Evolutionary conservation across 2,329 filamentous ascomycete species (phyloP).

Genomic region (Emydomyces testavorans): DNA sequence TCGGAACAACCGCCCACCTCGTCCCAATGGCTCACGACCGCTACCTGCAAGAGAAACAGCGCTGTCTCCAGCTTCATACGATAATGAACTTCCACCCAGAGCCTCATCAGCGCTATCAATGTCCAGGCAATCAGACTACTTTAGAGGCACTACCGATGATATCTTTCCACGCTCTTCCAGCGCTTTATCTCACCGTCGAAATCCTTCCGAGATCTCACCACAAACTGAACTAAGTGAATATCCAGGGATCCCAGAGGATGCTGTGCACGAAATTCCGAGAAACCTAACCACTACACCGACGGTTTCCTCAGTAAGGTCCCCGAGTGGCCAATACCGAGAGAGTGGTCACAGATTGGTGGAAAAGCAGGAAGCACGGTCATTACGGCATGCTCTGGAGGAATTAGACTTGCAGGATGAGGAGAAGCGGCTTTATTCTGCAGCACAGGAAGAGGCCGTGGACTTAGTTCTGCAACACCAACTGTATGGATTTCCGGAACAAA

Average conservation of each 20-base stretch:
- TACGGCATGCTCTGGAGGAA: conserved; percentile 47
- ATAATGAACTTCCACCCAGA: conserved; percentile 29
- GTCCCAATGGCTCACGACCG: conserved; percentile 51
- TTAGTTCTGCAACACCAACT: conserved; percentile 54
- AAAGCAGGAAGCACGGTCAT: conserved; percentile 46
- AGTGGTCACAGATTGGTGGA: conserved; percentile 45
- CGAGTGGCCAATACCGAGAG: conserved; percentile 42
- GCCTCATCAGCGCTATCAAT: conserved; percentile 36
- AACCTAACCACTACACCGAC: conserved; percentile 25
- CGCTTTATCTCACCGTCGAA: conserved; percentile 32
- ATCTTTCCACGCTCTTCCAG: conserved; percentile 30
- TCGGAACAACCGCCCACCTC: conserved; percentile 44
- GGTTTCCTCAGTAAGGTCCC: conserved; percentile 24
- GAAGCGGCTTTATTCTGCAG: conserved; percentile 42
- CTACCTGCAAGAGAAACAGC: conserved; percentile 40
- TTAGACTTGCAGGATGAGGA: conserved; percentile 48
- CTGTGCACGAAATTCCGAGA: conserved; percentile 20
- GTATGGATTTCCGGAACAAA: conserved; percentile 39
- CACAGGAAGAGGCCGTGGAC: conserved; percentile 52
- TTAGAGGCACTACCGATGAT: conserved; percentile 17
- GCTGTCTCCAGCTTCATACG: conserved; percentile 19
- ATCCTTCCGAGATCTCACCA: conserved; percentile 22
- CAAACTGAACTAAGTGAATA: conserved; percentile 11
- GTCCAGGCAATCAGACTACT: conserved; percentile 20
- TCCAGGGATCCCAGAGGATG: conserved; percentile 7